Conservation (phyloP, 139 green algal genomes). For the Raphidocelis subcapitata region DNA sequence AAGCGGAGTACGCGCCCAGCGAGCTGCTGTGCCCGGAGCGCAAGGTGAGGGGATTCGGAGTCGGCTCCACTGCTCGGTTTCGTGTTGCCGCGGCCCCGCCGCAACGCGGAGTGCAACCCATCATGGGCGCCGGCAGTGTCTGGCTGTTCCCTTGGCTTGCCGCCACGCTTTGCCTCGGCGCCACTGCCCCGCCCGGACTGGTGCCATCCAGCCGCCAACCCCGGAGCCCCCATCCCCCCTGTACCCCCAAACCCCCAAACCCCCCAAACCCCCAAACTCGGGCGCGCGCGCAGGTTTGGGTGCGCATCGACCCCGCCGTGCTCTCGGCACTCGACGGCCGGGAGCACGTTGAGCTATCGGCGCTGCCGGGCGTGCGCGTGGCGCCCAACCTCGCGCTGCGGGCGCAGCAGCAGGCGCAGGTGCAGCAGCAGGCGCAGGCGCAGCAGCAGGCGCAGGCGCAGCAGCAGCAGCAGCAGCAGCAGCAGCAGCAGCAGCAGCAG, state of each 20-base stretch:
- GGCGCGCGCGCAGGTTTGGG: constrained; percentile 33
- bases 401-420: neutral
- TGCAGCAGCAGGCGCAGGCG: neutral
- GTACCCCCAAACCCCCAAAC: too few relatives aligned
- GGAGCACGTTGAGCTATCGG: constrained; percentile 32
- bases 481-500: neutral
- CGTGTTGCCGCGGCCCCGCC: too few relatives aligned
- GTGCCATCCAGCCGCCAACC: too few relatives aligned
- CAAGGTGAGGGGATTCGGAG: constrained; percentile 22
- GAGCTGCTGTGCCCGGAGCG: constrained; percentile 86
- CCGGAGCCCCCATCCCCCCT: too few relatives aligned
- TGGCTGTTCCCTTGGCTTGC: too few relatives aligned
- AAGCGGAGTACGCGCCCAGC: constrained; percentile 84
- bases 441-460: neutral
- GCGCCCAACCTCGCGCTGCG: constrained; percentile 30
- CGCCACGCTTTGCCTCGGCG: too few relatives aligned
- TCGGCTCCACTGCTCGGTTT: neutral
- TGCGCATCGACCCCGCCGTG: constrained; percentile 32
- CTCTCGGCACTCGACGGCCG: constrained; percentile 21
- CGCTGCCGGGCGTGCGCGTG: constrained; percentile 8
- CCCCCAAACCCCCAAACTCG: too few relatives aligned
- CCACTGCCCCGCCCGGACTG: too few relatives aligned
- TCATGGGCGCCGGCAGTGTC: neutral
- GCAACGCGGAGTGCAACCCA: neutral
- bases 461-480: neutral